Evolutionary conservation across 305 asterid genomes (phyloP).

Genomic region (Fraxinus platypoda): DNA sequence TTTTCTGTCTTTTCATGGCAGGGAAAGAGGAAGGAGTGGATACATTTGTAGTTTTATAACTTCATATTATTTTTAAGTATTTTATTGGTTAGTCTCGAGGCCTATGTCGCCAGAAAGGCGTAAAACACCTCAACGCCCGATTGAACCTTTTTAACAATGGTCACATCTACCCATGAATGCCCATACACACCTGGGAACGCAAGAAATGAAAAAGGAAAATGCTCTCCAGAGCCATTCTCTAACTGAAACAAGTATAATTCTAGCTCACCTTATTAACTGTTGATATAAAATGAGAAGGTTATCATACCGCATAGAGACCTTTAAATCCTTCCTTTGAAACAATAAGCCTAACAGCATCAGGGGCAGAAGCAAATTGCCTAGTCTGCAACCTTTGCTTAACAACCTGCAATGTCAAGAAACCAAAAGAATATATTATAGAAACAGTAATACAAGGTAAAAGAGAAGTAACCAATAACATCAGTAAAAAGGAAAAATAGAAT

Average conservation of each 20-base stretch:
- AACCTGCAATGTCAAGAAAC: slow-evolving; percentile 50
- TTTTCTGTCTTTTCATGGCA: background rate
- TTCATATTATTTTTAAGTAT: background rate
- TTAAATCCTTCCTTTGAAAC: slow-evolving; percentile 75
- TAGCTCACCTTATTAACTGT: background rate
- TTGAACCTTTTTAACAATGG: background rate
- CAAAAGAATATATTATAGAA: slow-evolving; percentile 28
- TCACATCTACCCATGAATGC: background rate
- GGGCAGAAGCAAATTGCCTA: slow-evolving; percentile 77
- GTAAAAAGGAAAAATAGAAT: slow-evolving; percentile 3
- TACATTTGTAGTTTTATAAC: background rate
- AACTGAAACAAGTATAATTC: background rate
- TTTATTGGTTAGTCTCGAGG: background rate
- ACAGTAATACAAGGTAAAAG: background rate
- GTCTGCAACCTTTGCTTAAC: slow-evolving; percentile 90
- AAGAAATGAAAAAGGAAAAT: background rate
- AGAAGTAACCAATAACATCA: slow-evolving; percentile 19
- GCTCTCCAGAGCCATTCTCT: background rate
- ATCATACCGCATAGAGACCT: slow-evolving; percentile 87
- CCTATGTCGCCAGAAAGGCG: background rate
- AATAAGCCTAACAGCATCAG: slow-evolving; percentile 73
- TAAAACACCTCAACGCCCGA: background rate
- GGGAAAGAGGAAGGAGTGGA: background rate
- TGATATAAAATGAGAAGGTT: slow-evolving; percentile 1
- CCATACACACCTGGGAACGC: background rate